Conservation (phyloP, 805 yeast species). For the Lipomyces oligophaga region DNA sequence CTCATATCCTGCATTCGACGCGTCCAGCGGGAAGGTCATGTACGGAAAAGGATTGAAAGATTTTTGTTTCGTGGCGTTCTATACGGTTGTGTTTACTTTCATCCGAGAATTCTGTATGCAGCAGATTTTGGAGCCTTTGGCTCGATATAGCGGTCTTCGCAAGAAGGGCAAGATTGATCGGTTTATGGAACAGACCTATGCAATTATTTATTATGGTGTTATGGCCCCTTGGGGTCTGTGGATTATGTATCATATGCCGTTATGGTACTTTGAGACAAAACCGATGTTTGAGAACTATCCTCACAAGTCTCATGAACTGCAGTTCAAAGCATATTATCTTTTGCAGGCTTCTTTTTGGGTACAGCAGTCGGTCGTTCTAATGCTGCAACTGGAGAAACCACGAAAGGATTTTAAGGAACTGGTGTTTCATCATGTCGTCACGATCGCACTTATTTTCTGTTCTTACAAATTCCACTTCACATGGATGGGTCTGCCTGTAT, state of each 20-base stretch:
- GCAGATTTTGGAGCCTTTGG: slow-evolving; percentile 67
- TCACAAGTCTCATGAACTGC: slow-evolving; percentile 64
- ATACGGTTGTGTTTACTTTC: slow-evolving; percentile 85
- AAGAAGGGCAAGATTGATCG: slow-evolving; percentile 60
- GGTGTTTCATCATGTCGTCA: slow-evolving; percentile 88
- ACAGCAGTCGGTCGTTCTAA: slow-evolving; percentile 83
- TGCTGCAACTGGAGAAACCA: slow-evolving; percentile 86
- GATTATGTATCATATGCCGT: slow-evolving; percentile 76
- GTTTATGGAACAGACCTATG: slow-evolving; percentile 90
- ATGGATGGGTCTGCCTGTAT: slow-evolving; percentile 88
- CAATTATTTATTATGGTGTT: slow-evolving; percentile 72
- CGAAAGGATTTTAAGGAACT: slow-evolving; percentile 90
- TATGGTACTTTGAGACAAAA: slow-evolving; percentile 86
- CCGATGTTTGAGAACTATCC: slow-evolving; percentile 81
- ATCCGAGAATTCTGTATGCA: slow-evolving; percentile 90
- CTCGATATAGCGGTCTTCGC: slow-evolving; percentile 50
- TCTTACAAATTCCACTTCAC: slow-evolving; percentile 94
- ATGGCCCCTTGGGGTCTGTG: slow-evolving; percentile 84
- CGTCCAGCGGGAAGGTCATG: slow-evolving; percentile 20
- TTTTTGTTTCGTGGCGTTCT: slow-evolving; percentile 69
- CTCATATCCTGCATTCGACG: slow-evolving; percentile 38
- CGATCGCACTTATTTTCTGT: slow-evolving; percentile 78
- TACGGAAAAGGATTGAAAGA: slow-evolving; percentile 90
- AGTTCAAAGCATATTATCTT: slow-evolving; percentile 76
- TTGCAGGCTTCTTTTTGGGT: slow-evolving; percentile 97